Conservation (phyloP, 78 protist genomes). For the Reticulomyxa filosa region DNA sequence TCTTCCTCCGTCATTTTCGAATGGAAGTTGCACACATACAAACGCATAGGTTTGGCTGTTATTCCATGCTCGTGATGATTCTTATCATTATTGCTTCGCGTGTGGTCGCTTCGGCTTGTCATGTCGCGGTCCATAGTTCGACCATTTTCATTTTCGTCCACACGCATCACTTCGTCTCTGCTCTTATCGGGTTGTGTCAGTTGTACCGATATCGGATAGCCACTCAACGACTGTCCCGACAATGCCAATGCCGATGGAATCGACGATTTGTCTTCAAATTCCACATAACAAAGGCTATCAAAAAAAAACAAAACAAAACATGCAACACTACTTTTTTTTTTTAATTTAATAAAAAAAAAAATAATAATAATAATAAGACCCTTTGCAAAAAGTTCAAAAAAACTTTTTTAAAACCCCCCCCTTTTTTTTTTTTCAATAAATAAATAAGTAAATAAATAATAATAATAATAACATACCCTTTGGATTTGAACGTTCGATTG, state of each 20-base stretch:
- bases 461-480: too few species aligned
- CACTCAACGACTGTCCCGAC: slow-evolving; percentile 5
- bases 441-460: too few species aligned
- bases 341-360: too few species aligned
- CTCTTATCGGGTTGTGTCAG: slow-evolving; percentile 3
- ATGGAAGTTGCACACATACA: background rate
- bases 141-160: background rate
- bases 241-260: background rate
- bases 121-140: background rate
- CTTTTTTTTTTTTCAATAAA: too few species aligned
- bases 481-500: slow-evolving; percentile 3
- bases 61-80: too few species aligned
- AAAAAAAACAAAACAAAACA: too few species aligned
- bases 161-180: background rate
- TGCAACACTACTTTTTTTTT: too few species aligned
- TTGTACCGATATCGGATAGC: background rate
- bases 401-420: too few species aligned
- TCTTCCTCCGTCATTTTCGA: background rate
- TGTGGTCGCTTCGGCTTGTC: too few species aligned
- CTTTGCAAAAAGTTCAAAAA: too few species aligned
- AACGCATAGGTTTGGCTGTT: background rate
- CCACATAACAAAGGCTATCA: background rate
- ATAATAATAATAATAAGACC: too few species aligned
- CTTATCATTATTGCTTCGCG: too few species aligned
- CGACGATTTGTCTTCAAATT: background rate